Conservation (phyloP, 2,329 filamentous ascomycete genomes). For the Colletotrichum spinosum region DNA sequence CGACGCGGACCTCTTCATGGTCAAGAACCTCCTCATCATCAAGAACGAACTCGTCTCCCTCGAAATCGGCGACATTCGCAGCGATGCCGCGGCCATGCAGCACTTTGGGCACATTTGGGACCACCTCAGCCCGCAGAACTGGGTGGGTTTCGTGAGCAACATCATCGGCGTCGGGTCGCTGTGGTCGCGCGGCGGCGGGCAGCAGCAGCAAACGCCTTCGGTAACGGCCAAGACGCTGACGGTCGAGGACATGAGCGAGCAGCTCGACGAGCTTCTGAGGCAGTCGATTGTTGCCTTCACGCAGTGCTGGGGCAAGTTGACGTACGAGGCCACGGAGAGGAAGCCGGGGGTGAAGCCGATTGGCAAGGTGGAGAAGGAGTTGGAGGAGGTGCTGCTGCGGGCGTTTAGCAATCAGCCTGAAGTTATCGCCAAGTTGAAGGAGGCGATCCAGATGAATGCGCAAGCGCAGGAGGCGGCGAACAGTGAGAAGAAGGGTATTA, state of each 20-base stretch:
- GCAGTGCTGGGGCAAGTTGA: slow-evolving; percentile 66
- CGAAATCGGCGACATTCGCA: slow-evolving; percentile 82
- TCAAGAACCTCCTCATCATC: slow-evolving; percentile 93
- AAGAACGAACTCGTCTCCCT: slow-evolving; percentile 97
- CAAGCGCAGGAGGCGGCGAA: slow-evolving; percentile 62
- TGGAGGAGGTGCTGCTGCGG: slow-evolving; percentile 66
- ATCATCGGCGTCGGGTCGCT: slow-evolving; percentile 65
- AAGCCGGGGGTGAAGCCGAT: slow-evolving; percentile 63
- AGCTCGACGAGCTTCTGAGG: slow-evolving; percentile 71
- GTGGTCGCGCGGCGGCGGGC: slow-evolving; percentile 50
- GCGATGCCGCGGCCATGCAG: slow-evolving; percentile 64
- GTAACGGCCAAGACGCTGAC: slow-evolving; percentile 46
- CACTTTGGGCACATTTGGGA: slow-evolving; percentile 76
- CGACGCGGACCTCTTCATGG: slow-evolving; percentile 90
- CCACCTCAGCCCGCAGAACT: slow-evolving; percentile 67
- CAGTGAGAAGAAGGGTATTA: slow-evolving; percentile 46
- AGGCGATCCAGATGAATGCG: slow-evolving; percentile 69
- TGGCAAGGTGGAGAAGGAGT: slow-evolving; percentile 65
- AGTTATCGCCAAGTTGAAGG: slow-evolving; percentile 69
- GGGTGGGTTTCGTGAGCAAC: slow-evolving; percentile 68
- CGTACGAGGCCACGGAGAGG: slow-evolving; percentile 60
- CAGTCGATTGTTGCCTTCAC: slow-evolving; percentile 74
- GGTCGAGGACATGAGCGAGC: slow-evolving; percentile 71
- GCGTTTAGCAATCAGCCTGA: slow-evolving; percentile 71
- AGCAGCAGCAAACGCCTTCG: slow-evolving; percentile 41